phyloP scores from a whole-genome alignment of 169 alveolate species.

The Cryptosporidium tyzzeri region DNA sequence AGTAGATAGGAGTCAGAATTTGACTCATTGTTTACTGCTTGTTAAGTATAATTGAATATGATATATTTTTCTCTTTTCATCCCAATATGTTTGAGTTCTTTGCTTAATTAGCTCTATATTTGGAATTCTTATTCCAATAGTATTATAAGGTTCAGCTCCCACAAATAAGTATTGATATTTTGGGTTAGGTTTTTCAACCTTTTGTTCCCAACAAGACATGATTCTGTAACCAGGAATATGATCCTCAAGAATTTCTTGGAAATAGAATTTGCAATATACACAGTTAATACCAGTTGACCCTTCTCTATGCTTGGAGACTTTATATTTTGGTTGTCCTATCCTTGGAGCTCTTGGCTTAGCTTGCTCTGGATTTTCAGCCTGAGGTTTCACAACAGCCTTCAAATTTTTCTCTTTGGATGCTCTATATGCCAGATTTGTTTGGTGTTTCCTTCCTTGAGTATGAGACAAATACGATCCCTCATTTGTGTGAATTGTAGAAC shows the following conservation, averaged over 20 bases:
- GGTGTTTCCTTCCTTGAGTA: constrained; percentile 98
- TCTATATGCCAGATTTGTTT: constrained; percentile 95
- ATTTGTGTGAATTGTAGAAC: constrained; percentile 97
- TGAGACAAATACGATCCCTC: constrained; percentile 98
- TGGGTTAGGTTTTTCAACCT: constrained; percentile 93
- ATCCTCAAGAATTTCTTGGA: constrained; percentile 69
- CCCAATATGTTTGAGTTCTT: constrained; percentile 93
- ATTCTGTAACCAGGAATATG: constrained; percentile 91
- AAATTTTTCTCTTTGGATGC: constrained; percentile 94
- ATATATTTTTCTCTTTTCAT: constrained; percentile 91
- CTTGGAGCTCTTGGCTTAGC: constrained; percentile 78
- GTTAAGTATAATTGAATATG: constrained; percentile 86
- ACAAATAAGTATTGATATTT: constrained; percentile 95
- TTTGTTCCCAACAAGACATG: constrained; percentile 97
- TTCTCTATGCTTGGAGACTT: constrained; percentile 63
- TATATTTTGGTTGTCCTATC: constrained; percentile 75
- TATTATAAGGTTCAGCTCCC: constrained; percentile 99
- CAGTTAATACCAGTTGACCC: constrained; percentile 19
- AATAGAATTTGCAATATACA: constrained; percentile 40
- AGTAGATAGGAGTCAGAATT: neutral
- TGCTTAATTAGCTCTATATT: constrained; percentile 90
- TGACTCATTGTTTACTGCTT: constrained; percentile 1
- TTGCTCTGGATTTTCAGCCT: constrained; percentile 76
- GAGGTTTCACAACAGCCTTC: constrained; percentile 82
- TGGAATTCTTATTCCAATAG: constrained; percentile 96